Evolutionary conservation across 768 basidiomycete species (phyloP).

Genomic region (Auricularia cornea): DNA sequence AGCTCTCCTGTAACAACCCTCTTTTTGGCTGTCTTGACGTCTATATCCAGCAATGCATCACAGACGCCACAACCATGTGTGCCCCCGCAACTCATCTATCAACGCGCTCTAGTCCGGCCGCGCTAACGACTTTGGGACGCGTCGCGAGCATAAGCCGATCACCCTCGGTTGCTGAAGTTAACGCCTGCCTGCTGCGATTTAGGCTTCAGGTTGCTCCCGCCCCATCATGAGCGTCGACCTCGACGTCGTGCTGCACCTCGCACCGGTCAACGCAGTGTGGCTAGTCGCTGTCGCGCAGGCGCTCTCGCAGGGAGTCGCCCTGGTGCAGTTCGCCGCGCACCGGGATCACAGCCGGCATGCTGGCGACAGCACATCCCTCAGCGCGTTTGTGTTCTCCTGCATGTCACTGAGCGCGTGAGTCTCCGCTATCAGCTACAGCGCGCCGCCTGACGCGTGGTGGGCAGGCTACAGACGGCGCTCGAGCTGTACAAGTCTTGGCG

Average conservation of each 20-base stretch:
- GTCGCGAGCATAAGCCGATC: too few relatives aligned
- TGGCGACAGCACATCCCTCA: not conserved
- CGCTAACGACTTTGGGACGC: too few relatives aligned
- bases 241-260: not conserved
- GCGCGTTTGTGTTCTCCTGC: not conserved
- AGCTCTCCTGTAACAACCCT: too few relatives aligned
- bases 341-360: not conserved
- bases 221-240: not conserved
- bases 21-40: too few relatives aligned
- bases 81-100: not conserved
- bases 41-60: too few relatives aligned
- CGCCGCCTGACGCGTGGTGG: not conserved
- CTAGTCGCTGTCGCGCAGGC: not conserved
- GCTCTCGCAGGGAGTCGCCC: not conserved
- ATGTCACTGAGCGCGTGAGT: not conserved
- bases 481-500: not conserved
- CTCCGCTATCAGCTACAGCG: not conserved
- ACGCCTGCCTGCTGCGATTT: not conserved
- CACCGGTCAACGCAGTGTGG: not conserved
- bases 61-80: too few relatives aligned
- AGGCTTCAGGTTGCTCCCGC: not conserved
- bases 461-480: not conserved
- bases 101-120: not conserved
- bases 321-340: not conserved
- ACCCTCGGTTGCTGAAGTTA: not conserved